Conservation (phyloP, 164 flowering plant genomes). For the Aristolochia contorta region DNA sequence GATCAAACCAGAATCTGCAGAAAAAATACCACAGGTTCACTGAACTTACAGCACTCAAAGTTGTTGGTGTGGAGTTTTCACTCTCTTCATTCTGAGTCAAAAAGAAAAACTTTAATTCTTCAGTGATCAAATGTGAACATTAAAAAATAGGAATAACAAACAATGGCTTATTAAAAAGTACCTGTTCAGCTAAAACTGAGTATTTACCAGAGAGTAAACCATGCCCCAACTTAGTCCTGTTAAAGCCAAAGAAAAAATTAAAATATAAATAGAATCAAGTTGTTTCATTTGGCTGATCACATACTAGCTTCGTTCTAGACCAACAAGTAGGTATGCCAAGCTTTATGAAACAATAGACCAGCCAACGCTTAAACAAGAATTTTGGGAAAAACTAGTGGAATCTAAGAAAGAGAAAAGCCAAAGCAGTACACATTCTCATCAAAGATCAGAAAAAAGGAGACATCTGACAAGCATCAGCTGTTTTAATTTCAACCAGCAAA, state of each 20-base stretch:
- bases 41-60: slow-evolving; percentile 41
- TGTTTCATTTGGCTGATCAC: background rate
- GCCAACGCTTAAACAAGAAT: too few species aligned
- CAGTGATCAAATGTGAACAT: background rate
- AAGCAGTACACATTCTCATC: too few species aligned
- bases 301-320: too few species aligned
- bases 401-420: too few species aligned
- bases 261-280: slow-evolving; percentile 13
- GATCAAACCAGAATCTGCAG: too few species aligned
- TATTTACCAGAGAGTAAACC: slow-evolving; percentile 95
- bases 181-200: slow-evolving; percentile 64
- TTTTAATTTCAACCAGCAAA: too few species aligned
- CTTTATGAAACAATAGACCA: too few species aligned
- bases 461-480: too few species aligned
- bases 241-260: too few species aligned
- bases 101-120: slow-evolving; percentile 5
- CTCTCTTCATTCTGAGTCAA: slow-evolving; percentile 36
- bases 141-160: slow-evolving; percentile 2
- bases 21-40: slow-evolving; percentile 1
- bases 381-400: too few species aligned
- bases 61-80: slow-evolving; percentile 26
- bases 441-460: too few species aligned
- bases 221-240: slow-evolving; percentile 89
- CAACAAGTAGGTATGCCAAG: too few species aligned
- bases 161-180: slow-evolving; percentile 12